Base-by-base conservation (phyloP, 331 rosid species). In the Saraca asoca region DNA sequence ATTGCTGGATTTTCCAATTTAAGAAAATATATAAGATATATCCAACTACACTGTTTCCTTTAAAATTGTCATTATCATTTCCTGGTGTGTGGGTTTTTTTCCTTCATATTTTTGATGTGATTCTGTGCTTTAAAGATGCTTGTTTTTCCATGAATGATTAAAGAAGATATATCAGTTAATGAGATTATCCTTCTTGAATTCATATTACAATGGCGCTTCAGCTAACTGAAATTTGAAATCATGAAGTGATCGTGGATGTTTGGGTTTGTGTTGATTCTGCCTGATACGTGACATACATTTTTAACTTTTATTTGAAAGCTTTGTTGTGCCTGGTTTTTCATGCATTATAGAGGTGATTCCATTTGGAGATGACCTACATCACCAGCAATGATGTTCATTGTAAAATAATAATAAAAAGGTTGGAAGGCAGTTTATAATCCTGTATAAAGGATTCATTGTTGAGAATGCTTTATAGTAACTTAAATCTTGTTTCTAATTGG, bases 151-250 rank as follows among this genome's bases (percentile, higher is more conserved):
- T 66, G 18, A 35, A 24, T 53, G 5, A 65, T 29, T n/a, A 34
- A 31, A 58, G 54, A 58, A 58, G 34, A 66, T 41, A 66, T 15
- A 56, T 17, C 4, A 12, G 33, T 50, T 66, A 12, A 42, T 33
- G 0, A 2, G 51, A 5, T 42, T 17, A 43, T 31, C 51, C 1
- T 24, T 42, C 42, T 74, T 60, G n/a, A 33, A 17, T 50, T 45
- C 12, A 12, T 18, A 9, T 24, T 5, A 34, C 53, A 20, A 53
- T 37, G 49, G 18, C 1, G 24, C 43, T 20, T 51, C 37, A 37
- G 51, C 79, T 62, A 24, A 37, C 39, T 63, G 48, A 63, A 70
- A 31, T 38, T 42, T 76, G 57, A 56, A 41, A 48, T 62, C 57
- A 41, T 71, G 29, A 59, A 18, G 17, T 43, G 37, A 52, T 67